Conservation (phyloP, 2,329 filamentous ascomycete species). For the Beauveria rudraprayagi region DNA sequence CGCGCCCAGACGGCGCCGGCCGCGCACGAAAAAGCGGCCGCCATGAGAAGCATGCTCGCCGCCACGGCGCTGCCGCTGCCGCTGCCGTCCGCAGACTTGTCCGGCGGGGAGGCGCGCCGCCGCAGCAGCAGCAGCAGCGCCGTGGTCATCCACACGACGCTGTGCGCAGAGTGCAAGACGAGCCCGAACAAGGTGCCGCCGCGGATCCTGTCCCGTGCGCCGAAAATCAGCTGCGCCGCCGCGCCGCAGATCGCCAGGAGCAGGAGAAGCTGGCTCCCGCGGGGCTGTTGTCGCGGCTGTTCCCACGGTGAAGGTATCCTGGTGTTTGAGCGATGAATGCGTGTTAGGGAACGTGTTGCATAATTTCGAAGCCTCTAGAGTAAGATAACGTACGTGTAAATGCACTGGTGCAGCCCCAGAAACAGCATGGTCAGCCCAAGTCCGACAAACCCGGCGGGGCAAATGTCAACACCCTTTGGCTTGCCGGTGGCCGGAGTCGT, state of each 20-base stretch:
- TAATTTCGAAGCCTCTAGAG: not conserved
- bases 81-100: not conserved
- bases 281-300: not conserved
- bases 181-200: conserved; percentile 49
- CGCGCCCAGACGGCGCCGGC: not conserved
- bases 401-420: not conserved
- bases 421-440: not conserved
- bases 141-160: conserved; percentile 56
- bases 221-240: not conserved
- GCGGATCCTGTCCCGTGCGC: not conserved
- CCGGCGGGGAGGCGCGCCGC: not conserved
- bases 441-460: not conserved
- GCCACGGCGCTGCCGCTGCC: conserved; percentile 15
- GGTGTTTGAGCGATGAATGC: too few species aligned
- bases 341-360: too few species aligned
- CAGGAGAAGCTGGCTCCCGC: not conserved
- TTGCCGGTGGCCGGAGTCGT: not conserved
- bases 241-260: not conserved
- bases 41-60: conserved; percentile 1
- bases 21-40: not conserved
- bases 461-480: not conserved
- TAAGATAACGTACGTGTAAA: not conserved
- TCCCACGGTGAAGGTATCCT: not conserved
- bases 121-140: conserved; percentile 32
- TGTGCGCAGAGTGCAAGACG: conserved; percentile 52